Evolutionary conservation across 2,329 filamentous ascomycete species (phyloP).

Genomic region (Diaporthe ilicicola): DNA sequence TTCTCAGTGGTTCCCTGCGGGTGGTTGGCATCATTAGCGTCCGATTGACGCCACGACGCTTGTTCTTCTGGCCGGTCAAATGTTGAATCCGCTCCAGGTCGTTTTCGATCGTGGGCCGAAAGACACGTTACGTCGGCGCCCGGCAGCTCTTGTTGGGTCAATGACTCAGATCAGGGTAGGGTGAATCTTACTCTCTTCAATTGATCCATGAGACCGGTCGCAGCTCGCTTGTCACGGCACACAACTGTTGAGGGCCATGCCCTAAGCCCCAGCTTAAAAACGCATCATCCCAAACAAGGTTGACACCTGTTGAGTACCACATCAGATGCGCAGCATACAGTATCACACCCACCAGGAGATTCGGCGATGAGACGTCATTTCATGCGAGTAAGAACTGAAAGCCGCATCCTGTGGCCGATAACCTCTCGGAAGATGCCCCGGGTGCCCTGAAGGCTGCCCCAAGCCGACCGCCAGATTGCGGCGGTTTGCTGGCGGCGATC

Average conservation of each 20-base stretch:
- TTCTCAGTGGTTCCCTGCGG: not conserved
- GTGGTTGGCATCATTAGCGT: slow-evolving; percentile 20
- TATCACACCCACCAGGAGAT: not conserved
- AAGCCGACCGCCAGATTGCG: not conserved
- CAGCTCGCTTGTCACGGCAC: not conserved
- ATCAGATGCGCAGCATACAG: not conserved
- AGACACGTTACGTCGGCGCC: slow-evolving; percentile 20
- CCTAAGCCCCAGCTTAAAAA: slow-evolving; percentile 7
- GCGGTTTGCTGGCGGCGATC: not conserved
- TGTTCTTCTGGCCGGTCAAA: not conserved
- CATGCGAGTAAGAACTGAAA: not conserved
- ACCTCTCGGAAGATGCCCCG: slow-evolving; percentile 1
- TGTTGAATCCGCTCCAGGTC: not conserved
- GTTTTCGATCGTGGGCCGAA: not conserved
- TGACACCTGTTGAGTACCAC: slow-evolving; percentile 13
- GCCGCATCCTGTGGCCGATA: not conserved
- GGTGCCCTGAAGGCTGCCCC: not conserved
- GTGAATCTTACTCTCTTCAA: not conserved
- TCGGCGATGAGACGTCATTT: not conserved
- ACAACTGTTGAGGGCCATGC: not conserved
- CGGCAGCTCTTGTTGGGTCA: not conserved
- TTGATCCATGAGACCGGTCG: not conserved
- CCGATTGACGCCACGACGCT: slow-evolving; percentile 13
- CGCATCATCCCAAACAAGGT: not conserved
- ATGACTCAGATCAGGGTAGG: not conserved